Evolutionary conservation across 306 rosid genomes (phyloP), one percentile per base, ranked within the genome.

Genomic region (Ammopiptanthus mongolicus): DNA sequence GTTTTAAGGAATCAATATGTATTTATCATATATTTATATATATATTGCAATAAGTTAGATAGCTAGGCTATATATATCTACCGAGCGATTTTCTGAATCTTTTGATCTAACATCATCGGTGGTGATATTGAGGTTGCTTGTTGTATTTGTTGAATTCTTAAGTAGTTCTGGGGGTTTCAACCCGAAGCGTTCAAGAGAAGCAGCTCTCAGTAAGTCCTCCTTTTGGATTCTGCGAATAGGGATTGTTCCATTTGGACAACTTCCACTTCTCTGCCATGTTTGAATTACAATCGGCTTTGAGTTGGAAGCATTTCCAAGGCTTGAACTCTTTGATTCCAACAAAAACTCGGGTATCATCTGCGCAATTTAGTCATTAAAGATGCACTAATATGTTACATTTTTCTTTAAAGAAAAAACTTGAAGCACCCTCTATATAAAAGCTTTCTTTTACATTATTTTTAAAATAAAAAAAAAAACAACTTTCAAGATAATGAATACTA

Each of bases 221-320:
- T 31, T 75, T 50, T 4, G 29, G 62, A 88, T 74, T 82, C 92
- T 88, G 13, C 94, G 81, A 52, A 90, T 83, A 1, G 94, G 92
- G 41, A 90, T 22, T 0, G 91, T 87, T 83, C 92, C 96, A 8
- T 84, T 6, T 5, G 96, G 96, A 81, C 98, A 88, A 5, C 78
- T 84, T 78, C 92, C 96, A 60, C 83, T 86, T 68, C 25, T 88
- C 1, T 81, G 96, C 96, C 96, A 92, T 44, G 53, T 73, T 8
- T 90, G 96, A 21, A 63, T 68, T 2, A 72, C 14, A 5, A 14
- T 34, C 4, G 59, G 2, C 1, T 23, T 1, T 5, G 22, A 1
- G 1, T 15, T 4, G 3, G 44, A 68, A 14, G 8, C 48, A 10
- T 69, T 23, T 21, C 58, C 57, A 1, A 14, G 52, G 22, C 58